Evolutionary conservation across 768 basidiomycete genomes (phyloP), one percentile per base, ranked within the genome.

Genomic region (Coprinopsis cinerea): DNA sequence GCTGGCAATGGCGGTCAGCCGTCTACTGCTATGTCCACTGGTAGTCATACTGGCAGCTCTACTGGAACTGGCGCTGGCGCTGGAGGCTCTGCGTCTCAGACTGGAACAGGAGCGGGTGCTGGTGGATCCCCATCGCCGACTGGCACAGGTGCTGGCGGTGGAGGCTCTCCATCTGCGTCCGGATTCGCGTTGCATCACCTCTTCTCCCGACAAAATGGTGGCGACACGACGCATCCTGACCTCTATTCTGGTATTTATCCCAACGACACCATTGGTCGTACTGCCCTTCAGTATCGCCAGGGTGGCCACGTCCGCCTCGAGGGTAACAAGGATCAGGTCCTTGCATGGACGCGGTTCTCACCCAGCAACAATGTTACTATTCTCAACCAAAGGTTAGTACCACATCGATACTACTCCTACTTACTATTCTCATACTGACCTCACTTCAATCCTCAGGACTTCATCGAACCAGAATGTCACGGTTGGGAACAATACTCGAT

Each of bases 231-330:
- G 17, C 6, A 9, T 6, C 18, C 36, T 6, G 18, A 18, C 36
- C 18, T 39, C 17, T 65, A 9, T n/a, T 67, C 72, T 17, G 64
- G 67, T 9, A 61, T 64, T 13, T 76, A 66, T 49, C 83, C 85
- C 1, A 79, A 77, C 55, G 69, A 73, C 54, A 85, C 84, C 0
- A 64, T 89, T 46, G 82, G 81, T 1, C 75, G 82, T 34, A 83
- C 85, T 0, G 65, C 82, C n/a, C 70, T 87, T n/a, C n/a, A 34
- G 76, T 74, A 35, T 71, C 76, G 32, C 57, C 74, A 0, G 51
- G 66, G 0, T 61, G n/a, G n/a, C n/a, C n/a, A 74, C 24, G 77
- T 83, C 6, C 61, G 58, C 18, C 75, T 88, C 0, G 83, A 84
- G 56, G 85, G 76, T 4, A 74, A 74, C 54, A 69, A 74, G 55